Conservation (phyloP, 75 land plant species). For the Picea sitchensis region DNA sequence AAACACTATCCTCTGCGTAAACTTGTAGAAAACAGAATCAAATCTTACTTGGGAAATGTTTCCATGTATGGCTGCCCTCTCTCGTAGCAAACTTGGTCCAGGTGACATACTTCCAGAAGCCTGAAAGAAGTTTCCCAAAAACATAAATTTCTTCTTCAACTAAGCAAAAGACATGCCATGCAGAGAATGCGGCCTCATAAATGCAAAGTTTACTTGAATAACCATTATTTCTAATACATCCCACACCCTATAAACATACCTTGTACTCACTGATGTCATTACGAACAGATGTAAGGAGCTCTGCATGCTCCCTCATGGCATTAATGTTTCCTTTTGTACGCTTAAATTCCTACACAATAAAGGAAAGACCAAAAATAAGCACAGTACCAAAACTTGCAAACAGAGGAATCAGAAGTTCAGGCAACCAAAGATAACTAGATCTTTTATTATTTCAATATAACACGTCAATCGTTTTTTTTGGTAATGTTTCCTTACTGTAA, state of each 20-base stretch:
- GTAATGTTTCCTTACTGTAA: background rate
- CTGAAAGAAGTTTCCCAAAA: conserved; percentile 25
- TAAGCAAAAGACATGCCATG: background rate
- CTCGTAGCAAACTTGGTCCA: conserved; percentile 72
- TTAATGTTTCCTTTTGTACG: conserved; percentile 90
- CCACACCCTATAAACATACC: conserved; percentile 37
- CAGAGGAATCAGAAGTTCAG: background rate
- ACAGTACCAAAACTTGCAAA: background rate
- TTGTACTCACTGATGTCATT: conserved; percentile 96
- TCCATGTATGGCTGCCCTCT: conserved; percentile 95
- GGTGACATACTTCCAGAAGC: conserved; percentile 93
- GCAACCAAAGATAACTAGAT: background rate
- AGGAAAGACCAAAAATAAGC: conserved; percentile 3
- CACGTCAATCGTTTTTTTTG: too few species aligned
- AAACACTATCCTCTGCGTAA: background rate
- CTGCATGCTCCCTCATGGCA: conserved; percentile 99
- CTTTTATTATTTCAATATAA: background rate
- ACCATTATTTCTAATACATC: background rate
- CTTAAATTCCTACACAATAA: conserved; percentile 71
- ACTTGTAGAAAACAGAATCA: background rate
- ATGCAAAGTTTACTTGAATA: background rate
- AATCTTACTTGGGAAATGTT: conserved; percentile 81
- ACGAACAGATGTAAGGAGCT: conserved; percentile 92
- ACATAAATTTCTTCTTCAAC: background rate
- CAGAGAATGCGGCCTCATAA: background rate